Conservation (phyloP, 495 filamentous ascomycete genomes). For the Penicillium maclennaniae region DNA sequence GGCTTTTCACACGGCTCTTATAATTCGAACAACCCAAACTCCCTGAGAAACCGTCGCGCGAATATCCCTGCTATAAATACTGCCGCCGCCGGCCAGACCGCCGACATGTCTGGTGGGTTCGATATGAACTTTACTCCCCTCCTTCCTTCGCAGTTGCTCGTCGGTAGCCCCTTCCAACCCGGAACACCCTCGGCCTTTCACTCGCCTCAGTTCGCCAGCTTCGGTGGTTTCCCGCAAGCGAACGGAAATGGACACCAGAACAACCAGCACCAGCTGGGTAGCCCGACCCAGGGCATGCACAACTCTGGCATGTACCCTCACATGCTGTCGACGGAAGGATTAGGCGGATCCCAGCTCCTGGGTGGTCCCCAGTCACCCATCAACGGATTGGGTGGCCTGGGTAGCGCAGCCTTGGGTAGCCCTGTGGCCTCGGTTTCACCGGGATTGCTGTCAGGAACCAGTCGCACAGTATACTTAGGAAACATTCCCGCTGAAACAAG, state of each 20-base stretch:
- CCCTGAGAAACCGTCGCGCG: slow-evolving; percentile 66
- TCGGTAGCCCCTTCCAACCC: slow-evolving; percentile 95
- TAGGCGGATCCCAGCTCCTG: slow-evolving; percentile 67
- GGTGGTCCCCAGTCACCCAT: slow-evolving; percentile 85
- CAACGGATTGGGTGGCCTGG: slow-evolving; percentile 61
- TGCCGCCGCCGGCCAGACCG: slow-evolving; percentile 50
- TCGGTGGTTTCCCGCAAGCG: slow-evolving; percentile 68
- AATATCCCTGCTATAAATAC: slow-evolving; percentile 97
- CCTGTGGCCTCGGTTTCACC: slow-evolving; percentile 69
- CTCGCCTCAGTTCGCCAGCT: slow-evolving; percentile 85
- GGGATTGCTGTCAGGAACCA: slow-evolving; percentile 82
- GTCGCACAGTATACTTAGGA: slow-evolving; percentile 92
- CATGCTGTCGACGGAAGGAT: slow-evolving; percentile 70
- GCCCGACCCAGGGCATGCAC: slow-evolving; percentile 61
- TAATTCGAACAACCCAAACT: slow-evolving; percentile 65
- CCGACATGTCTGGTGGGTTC: slow-evolving; percentile 80
- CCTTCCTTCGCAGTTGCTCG: slow-evolving; percentile 86
- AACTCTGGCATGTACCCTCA: slow-evolving; percentile 70
- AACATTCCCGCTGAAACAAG: slow-evolving; percentile 98
- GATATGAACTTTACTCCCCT: slow-evolving; percentile 99
- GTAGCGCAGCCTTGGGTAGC: slow-evolving; percentile 53
- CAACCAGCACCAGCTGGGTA: slow-evolving; percentile 52
- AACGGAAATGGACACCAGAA: slow-evolving; percentile 58
- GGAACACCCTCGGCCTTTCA: slow-evolving; percentile 86
- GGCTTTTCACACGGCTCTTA: slow-evolving; percentile 92